These are phyloP conservation scores for Fraxinus cuspidata DNA, from an alignment of 257 asterid genomes.

Conservation along the genomic window DNA sequence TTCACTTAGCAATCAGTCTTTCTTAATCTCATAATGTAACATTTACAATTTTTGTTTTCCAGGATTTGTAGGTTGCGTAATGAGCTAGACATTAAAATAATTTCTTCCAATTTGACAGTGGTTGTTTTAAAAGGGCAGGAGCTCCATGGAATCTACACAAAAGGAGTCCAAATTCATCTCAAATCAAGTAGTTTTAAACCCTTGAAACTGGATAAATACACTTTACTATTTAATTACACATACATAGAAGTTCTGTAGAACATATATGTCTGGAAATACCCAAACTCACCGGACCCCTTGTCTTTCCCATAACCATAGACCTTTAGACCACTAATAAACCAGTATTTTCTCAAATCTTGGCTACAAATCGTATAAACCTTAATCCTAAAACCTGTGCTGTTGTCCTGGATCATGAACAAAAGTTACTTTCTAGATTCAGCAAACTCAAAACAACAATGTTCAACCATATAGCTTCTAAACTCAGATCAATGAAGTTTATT, in stretches of 20 bases:
- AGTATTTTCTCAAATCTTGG: not conserved
- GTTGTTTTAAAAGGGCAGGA: not conserved
- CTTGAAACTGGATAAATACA: not conserved
- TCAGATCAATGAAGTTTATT: not conserved
- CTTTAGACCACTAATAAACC: not conserved
- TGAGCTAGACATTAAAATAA: not conserved
- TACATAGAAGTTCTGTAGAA: not conserved
- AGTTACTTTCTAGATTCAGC: conserved; percentile 1
- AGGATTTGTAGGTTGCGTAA: not conserved
- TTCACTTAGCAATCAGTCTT: not conserved
- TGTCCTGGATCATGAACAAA: conserved; percentile 1
- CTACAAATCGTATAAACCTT: conserved; percentile 1
- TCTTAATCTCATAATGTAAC: not conserved
- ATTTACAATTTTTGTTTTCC: not conserved
- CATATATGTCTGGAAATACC: not conserved
- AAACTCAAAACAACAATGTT: not conserved
- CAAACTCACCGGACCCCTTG: not conserved
- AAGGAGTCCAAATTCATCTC: not conserved
- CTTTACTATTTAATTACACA: not conserved
- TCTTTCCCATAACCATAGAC: not conserved
- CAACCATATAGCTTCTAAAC: not conserved
- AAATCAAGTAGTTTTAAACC: not conserved
- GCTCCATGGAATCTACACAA: not conserved
- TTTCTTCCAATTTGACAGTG: not conserved
- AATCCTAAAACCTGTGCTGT: conserved; percentile 5